Evolutionary conservation across 139 green algal species (phyloP).

Genomic region (Chlorella sp.): DNA sequence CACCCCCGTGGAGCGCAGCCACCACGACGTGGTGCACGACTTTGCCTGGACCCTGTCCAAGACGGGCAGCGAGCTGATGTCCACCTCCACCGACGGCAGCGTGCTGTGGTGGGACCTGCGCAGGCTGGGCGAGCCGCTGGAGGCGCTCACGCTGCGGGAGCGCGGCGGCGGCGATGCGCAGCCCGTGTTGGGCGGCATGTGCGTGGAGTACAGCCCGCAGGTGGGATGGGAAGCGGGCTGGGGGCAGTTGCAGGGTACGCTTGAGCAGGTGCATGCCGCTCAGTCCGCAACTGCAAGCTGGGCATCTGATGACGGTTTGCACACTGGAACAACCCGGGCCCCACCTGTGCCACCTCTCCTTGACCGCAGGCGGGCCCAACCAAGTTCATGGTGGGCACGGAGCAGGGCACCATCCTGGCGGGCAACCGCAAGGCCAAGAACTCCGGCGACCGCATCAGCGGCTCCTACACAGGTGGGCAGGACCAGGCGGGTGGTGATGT

Average conservation of each 20-base stretch:
- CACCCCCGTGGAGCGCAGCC: constrained; percentile 75
- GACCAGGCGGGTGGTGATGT: too few relatives aligned
- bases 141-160: constrained; percentile 73
- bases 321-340: too few relatives aligned
- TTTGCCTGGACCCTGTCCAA: constrained; percentile 93
- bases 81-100: constrained; percentile 75
- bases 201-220: constrained; percentile 76
- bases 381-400: constrained; percentile 96
- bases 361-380: constrained; percentile 74
- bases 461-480: constrained; percentile 59
- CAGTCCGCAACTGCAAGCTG: too few relatives aligned
- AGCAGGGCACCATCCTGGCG: constrained; percentile 80
- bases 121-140: constrained; percentile 75
- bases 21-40: constrained; percentile 84
- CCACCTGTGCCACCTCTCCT: constrained; percentile 39
- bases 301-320: too few relatives aligned
- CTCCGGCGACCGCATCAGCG: constrained; percentile 82
- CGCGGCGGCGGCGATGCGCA: constrained; percentile 67
- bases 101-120: constrained; percentile 92
- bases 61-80: constrained; percentile 91
- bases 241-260: neutral
- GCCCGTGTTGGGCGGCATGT: constrained; percentile 68
- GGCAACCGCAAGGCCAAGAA: constrained; percentile 96
- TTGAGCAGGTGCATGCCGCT: too few relatives aligned
- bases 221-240: neutral